Percentiles rank a stretch among this genome's conserved stretches.
These are phyloP conservation scores for Falciphora oryzae DNA, from an alignment of 2,329 filamentous ascomycete genomes.

Conservation along the genomic window DNA sequence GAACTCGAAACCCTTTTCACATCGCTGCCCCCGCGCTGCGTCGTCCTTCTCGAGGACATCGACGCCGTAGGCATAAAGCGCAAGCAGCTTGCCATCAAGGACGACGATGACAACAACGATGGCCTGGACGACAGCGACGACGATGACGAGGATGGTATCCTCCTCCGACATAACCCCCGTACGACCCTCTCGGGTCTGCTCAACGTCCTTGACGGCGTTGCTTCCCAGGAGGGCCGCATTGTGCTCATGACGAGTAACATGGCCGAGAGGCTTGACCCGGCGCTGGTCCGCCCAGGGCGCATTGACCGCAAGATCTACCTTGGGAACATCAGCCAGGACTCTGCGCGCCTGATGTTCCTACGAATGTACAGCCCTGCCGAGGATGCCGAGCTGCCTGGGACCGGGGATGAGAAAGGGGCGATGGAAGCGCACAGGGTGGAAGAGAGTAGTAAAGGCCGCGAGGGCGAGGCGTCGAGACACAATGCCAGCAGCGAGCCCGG, in stretches of 20 bases:
- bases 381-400: slow-evolving; percentile 11
- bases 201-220: slow-evolving; percentile 66
- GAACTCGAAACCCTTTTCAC: slow-evolving; percentile 28
- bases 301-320: slow-evolving; percentile 61
- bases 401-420: neutral
- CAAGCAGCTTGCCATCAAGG: slow-evolving; percentile 15
- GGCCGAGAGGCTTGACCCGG: slow-evolving; percentile 57
- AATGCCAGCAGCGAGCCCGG: slow-evolving; percentile 11
- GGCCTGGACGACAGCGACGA: slow-evolving; percentile 18
- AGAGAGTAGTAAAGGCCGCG: neutral
- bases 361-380: slow-evolving; percentile 37
- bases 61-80: slow-evolving; percentile 45
- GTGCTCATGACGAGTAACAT: slow-evolving; percentile 71
- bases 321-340: slow-evolving; percentile 37
- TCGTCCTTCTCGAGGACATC: slow-evolving; percentile 52
- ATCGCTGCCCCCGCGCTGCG: slow-evolving; percentile 27
- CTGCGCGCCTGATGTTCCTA: slow-evolving; percentile 40
- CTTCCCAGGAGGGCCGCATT: slow-evolving; percentile 62
- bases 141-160: slow-evolving; percentile 5
- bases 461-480: slow-evolving; percentile 14
- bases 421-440: neutral
- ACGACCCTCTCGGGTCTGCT: slow-evolving; percentile 58
- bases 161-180: neutral
- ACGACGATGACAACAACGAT: slow-evolving; percentile 10
- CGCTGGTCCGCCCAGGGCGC: slow-evolving; percentile 59